Conservation (phyloP, 805 yeast species). For the Candida germanica region DNA sequence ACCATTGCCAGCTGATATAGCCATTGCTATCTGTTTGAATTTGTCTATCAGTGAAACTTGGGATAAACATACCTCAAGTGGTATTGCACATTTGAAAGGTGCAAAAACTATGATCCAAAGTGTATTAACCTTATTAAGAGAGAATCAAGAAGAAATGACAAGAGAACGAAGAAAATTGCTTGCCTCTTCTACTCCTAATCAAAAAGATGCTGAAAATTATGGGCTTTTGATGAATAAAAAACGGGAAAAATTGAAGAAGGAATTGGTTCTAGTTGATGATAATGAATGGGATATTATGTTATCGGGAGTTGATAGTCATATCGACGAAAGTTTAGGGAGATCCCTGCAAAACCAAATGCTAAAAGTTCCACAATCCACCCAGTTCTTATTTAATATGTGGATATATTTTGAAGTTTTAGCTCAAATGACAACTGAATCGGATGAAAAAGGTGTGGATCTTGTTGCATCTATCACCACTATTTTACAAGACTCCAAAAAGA, state of each 20-base stretch:
- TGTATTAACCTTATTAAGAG: slow-evolving; percentile 31
- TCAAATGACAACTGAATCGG: slow-evolving; percentile 56
- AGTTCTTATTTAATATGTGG: slow-evolving; percentile 61
- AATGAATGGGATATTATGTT: slow-evolving; percentile 32
- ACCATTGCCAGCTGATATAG: slow-evolving; percentile 57
- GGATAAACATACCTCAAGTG: slow-evolving; percentile 65
- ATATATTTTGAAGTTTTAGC: slow-evolving; percentile 66
- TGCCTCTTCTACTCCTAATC: slow-evolving; percentile 7
- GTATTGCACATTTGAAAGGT: slow-evolving; percentile 66
- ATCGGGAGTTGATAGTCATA: slow-evolving; percentile 7
- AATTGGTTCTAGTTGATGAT: slow-evolving; percentile 29
- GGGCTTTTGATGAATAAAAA: slow-evolving; percentile 4
- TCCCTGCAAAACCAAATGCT: slow-evolving; percentile 9
- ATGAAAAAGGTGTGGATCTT: slow-evolving; percentile 41
- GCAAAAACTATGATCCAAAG: slow-evolving; percentile 59
- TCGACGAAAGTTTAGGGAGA: slow-evolving; percentile 5
- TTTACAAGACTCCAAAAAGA: slow-evolving; percentile 15
- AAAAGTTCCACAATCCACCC: slow-evolving; percentile 41
- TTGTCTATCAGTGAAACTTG: slow-evolving; percentile 66
- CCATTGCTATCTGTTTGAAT: slow-evolving; percentile 61
- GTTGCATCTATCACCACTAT: slow-evolving; percentile 40
- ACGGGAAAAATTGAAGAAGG: slow-evolving; percentile 15
- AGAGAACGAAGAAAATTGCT: slow-evolving; percentile 11
- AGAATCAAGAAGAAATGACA: slow-evolving; percentile 18
- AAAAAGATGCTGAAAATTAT: slow-evolving; percentile 10